These are phyloP conservation scores for Nakazawaea peltata DNA, from an alignment of 805 yeast genomes.

Conservation along the genomic window DNA sequence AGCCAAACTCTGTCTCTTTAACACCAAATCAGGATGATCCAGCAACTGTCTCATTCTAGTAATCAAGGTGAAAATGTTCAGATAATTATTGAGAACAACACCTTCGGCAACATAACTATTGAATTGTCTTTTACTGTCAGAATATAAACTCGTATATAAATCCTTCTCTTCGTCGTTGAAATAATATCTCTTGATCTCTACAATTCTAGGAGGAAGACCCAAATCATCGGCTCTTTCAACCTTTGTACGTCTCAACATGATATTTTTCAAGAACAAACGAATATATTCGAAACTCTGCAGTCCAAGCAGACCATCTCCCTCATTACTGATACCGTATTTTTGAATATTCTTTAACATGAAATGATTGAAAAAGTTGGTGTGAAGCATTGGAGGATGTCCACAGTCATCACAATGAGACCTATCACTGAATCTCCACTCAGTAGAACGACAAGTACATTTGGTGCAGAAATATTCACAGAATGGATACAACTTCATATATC, in stretches of 20 bases:
- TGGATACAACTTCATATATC: slow-evolving; percentile 80
- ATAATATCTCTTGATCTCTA: slow-evolving; percentile 76
- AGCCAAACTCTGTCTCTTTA: slow-evolving; percentile 63
- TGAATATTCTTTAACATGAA: slow-evolving; percentile 93
- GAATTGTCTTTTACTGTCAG: slow-evolving; percentile 81
- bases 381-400: slow-evolving; percentile 91
- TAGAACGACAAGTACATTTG: slow-evolving; percentile 79
- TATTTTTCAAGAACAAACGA: slow-evolving; percentile 62
- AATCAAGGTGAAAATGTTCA: slow-evolving; percentile 90
- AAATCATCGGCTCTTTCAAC: slow-evolving; percentile 95
- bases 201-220: slow-evolving; percentile 94
- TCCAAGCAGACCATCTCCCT: slow-evolving; percentile 49
- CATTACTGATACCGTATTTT: slow-evolving; percentile 73
- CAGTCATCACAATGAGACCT: slow-evolving; percentile 80
- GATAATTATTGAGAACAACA: slow-evolving; percentile 92
- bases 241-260: slow-evolving; percentile 92
- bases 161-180: slow-evolving; percentile 96
- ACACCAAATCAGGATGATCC: slow-evolving; percentile 94
- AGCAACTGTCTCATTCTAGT: slow-evolving; percentile 98
- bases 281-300: slow-evolving; percentile 68
- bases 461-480: slow-evolving; percentile 88
- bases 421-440: slow-evolving; percentile 80
- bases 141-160: slow-evolving; percentile 76
- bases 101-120: slow-evolving; percentile 94
- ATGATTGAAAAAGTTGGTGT: slow-evolving; percentile 91